Conservation (phyloP, 2,329 filamentous ascomycete species). For the Trichophyton mentagrophytes region DNA sequence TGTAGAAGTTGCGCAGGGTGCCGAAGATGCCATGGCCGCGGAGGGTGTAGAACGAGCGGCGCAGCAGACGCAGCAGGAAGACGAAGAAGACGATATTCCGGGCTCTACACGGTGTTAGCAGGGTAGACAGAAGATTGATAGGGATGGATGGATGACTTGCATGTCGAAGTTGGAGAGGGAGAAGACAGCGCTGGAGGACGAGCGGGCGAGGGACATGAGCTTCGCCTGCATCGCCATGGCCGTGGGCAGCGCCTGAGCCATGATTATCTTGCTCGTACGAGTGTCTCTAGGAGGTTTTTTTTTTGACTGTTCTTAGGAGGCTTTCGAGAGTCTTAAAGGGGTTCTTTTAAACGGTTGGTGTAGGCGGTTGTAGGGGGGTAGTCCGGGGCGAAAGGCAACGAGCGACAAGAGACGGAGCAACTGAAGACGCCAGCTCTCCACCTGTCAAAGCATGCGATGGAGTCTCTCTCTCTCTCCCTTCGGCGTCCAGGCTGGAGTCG, state of each 20-base stretch:
- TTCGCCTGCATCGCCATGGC: constrained; percentile 29
- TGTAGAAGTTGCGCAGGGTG: constrained; percentile 61
- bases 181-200: constrained; percentile 23
- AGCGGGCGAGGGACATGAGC: constrained; percentile 27
- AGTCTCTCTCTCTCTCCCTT: no score
- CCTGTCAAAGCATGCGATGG: no score
- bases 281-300: no score
- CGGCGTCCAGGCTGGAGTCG: no score
- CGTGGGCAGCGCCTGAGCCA: background rate
- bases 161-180: constrained; percentile 31
- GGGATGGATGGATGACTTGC: constrained; percentile 21
- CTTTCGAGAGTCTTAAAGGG: background rate
- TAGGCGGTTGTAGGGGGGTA: background rate
- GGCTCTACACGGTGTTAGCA: constrained; percentile 40
- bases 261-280: background rate
- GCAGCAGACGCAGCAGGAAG: constrained; percentile 72
- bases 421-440: no score
- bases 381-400: background rate
- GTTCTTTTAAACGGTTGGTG: background rate
- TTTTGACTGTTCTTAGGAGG: background rate
- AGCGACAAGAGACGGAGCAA: no score
- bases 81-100: constrained; percentile 81
- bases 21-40: constrained; percentile 80
- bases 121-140: background rate
- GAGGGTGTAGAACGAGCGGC: constrained; percentile 68